Percentiles rank a stretch among this genome's conserved stretches.
Conservation (phyloP, 2,329 filamentous ascomycete genomes). For the Moelleriella libera region DNA sequence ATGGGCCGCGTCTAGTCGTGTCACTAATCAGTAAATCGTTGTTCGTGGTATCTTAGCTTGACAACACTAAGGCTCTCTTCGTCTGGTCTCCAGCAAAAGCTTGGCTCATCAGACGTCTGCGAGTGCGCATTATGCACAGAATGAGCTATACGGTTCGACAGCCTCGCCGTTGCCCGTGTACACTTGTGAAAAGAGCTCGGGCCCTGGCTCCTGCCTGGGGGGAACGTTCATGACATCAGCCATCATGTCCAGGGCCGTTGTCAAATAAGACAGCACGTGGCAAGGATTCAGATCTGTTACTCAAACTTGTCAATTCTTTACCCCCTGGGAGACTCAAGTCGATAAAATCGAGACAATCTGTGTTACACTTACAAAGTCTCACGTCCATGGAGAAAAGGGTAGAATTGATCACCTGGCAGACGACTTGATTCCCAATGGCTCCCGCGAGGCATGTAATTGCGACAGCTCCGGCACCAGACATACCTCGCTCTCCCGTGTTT, state of each 20-base stretch:
- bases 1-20: not conserved
- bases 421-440: not conserved
- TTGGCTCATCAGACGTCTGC: too few species aligned
- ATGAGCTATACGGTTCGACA: too few species aligned
- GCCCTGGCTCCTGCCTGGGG: too few species aligned
- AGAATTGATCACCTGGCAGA: too few species aligned
- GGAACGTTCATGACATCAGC: not conserved
- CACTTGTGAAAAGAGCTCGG: too few species aligned
- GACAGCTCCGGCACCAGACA: not conserved
- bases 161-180: too few species aligned
- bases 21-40: not conserved
- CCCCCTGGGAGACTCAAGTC: too few species aligned
- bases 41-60: not conserved
- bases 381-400: too few species aligned
- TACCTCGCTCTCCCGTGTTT: not conserved
- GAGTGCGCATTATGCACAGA: too few species aligned
- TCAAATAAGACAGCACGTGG: not conserved
- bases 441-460: not conserved
- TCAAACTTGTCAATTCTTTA: not conserved
- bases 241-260: not conserved
- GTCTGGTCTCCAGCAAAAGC: not conserved
- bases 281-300: not conserved
- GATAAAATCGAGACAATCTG: too few species aligned
- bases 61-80: not conserved
- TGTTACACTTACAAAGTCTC: too few species aligned